A percentile compares a stretch with the other conserved stretches of the same genome.
These are phyloP conservation scores for Xylariaceae sp. DNA, from an alignment of 2,329 filamentous ascomycete species.

Conservation along the genomic window DNA sequence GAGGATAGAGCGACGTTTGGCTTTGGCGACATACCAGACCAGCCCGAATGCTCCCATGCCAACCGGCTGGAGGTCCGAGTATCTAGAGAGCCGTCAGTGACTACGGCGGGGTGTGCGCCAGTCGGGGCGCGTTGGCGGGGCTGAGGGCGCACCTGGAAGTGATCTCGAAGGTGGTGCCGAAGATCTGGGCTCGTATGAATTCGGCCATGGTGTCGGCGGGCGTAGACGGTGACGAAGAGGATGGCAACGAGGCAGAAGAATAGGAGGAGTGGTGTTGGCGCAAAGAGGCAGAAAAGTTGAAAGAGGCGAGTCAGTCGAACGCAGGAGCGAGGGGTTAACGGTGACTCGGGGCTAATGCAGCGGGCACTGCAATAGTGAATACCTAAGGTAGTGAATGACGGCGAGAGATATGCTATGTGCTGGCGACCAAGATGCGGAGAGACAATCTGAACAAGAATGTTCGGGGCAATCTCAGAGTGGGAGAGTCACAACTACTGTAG, in stretches of 20 bases:
- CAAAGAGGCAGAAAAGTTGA: neutral
- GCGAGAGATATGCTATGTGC: too few relatives aligned
- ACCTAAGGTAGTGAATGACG: too few relatives aligned
- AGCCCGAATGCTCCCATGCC: slow-evolving; percentile 99
- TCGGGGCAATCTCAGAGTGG: too few relatives aligned
- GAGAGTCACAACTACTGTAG: too few relatives aligned
- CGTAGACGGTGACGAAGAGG: slow-evolving; percentile 10
- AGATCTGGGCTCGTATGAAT: slow-evolving; percentile 98
- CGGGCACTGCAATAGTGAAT: too few relatives aligned
- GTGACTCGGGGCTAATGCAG: too few relatives aligned
- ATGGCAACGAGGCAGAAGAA: slow-evolving; percentile 1
- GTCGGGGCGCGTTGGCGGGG: neutral
- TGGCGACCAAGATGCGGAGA: too few relatives aligned
- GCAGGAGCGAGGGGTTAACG: neutral
- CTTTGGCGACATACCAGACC: slow-evolving; percentile 70
- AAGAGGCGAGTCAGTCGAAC: neutral
- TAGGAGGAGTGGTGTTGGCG: slow-evolving; percentile 2
- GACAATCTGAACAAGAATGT: too few relatives aligned
- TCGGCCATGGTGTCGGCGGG: slow-evolving; percentile 76
- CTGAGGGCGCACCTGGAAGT: slow-evolving; percentile 74
- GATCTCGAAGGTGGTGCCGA: slow-evolving; percentile 99
- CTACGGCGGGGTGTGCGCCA: slow-evolving; percentile 9
- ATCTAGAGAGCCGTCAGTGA: slow-evolving; percentile 54
- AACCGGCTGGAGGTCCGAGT: slow-evolving; percentile 96
- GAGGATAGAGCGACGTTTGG: neutral